A percentile compares a stretch with the other conserved stretches of the same genome.
phyloP scores from a whole-genome alignment of 257 asterid species.

The Solanum appendiculatum region DNA sequence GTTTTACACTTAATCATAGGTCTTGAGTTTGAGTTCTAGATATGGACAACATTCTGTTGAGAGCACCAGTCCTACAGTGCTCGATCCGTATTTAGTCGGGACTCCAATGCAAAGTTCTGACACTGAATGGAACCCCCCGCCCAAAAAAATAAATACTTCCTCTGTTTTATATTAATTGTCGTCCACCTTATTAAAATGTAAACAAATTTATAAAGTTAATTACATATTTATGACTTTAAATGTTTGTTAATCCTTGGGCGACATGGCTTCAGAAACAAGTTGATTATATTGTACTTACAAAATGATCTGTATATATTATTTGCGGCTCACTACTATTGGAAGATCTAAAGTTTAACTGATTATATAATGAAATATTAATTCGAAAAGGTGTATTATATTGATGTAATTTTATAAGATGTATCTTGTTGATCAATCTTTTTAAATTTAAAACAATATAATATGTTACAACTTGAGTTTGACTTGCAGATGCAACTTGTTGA shows the following conservation, averaged over 20 bases:
- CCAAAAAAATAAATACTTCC: too few species aligned
- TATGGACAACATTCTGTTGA: accelerated
- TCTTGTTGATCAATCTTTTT: not conserved
- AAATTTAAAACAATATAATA: not conserved
- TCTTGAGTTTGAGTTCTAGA: too few species aligned
- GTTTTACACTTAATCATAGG: not conserved
- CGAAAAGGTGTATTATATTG: not conserved
- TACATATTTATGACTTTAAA: not conserved
- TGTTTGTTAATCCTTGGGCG: not conserved
- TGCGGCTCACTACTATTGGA: not conserved
- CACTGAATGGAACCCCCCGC: too few species aligned
- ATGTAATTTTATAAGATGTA: not conserved
- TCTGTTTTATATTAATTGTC: too few species aligned
- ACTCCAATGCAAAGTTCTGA: not conserved
- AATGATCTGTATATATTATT: not conserved
- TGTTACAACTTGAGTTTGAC: slow-evolving; percentile 1
- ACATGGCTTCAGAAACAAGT: not conserved
- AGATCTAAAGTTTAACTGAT: not conserved
- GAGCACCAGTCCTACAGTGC: too few species aligned
- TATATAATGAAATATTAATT: not conserved
- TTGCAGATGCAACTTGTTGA: not conserved
- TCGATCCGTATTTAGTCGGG: too few species aligned
- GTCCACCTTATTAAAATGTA: too few species aligned
- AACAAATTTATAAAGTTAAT: not conserved
- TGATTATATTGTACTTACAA: not conserved